phyloP scores from a whole-genome alignment of 805 yeast genomes.

The Hanseniaspora mollemarum region DNA sequence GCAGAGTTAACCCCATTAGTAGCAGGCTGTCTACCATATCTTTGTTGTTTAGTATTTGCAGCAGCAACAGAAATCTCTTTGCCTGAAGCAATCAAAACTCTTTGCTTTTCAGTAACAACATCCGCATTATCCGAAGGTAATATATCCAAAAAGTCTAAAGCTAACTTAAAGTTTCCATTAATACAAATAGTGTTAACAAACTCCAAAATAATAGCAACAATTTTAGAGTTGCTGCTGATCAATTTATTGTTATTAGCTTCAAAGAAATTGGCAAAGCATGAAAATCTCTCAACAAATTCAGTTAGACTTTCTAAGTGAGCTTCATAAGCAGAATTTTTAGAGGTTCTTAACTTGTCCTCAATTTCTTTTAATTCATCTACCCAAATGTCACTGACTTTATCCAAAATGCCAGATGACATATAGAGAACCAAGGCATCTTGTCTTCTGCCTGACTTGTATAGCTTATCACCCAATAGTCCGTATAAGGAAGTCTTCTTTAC shows the following conservation, averaged over 20 bases:
- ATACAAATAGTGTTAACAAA: conserved; percentile 71
- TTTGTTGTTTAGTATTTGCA: background rate
- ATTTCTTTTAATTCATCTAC: conserved; percentile 50
- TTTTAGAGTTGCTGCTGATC: conserved; percentile 26
- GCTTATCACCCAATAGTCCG: conserved; percentile 65
- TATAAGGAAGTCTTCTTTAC: conserved; percentile 45
- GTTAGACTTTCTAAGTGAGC: conserved; percentile 76
- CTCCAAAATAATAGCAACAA: conserved; percentile 53
- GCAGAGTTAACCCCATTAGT: background rate
- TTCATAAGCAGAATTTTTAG: conserved; percentile 46
- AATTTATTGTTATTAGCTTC: conserved; percentile 19
- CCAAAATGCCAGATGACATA: conserved; percentile 70
- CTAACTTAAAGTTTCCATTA: conserved; percentile 73
- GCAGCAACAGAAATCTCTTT: conserved; percentile 18
- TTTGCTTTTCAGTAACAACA: conserved; percentile 61
- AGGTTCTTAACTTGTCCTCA: conserved; percentile 34
- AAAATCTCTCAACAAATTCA: conserved; percentile 71
- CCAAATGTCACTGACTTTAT: conserved; percentile 75
- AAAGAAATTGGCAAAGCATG: conserved; percentile 38
- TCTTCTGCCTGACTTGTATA: conserved; percentile 45
- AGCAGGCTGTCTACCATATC: conserved; percentile 10
- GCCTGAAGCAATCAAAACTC: conserved; percentile 59
- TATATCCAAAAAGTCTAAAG: conserved; percentile 53
- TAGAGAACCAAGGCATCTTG: conserved; percentile 67
- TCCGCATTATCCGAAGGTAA: conserved; percentile 68